A percentile compares a stretch with the other conserved stretches of the same genome.
These are phyloP conservation scores for Penicillium canariense DNA, from an alignment of 495 filamentous ascomycete species.

Conservation along the genomic window DNA sequence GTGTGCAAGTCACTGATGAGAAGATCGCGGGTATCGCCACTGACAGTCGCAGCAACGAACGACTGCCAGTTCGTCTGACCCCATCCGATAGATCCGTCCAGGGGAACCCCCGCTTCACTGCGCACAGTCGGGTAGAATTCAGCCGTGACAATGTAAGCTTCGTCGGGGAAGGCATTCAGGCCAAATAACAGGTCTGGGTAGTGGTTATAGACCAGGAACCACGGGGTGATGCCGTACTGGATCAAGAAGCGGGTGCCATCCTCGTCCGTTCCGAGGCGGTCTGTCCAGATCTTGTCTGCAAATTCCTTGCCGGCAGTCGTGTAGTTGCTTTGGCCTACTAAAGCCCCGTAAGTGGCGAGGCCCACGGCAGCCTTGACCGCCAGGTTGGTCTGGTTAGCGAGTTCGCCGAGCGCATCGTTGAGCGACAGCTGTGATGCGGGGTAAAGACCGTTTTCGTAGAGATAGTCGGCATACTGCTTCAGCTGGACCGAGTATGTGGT, in stretches of 20 bases:
- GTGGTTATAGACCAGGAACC: conserved; percentile 39
- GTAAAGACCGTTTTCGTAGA: conserved; percentile 43
- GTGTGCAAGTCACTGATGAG: conserved; percentile 37
- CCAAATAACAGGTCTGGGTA: conserved; percentile 39
- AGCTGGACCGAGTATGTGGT: conserved; percentile 29
- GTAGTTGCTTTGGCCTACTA: conserved; percentile 36
- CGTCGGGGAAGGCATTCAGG: conserved; percentile 35
- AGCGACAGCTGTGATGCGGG: conserved; percentile 45
- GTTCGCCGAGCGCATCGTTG: conserved; percentile 45
- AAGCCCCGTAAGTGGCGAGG: conserved; percentile 38
- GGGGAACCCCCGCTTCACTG: conserved; percentile 31
- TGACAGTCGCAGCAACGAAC: conserved; percentile 29
- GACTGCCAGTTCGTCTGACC: conserved; percentile 43
- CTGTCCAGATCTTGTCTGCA: conserved; percentile 40
- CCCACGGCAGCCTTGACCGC: conserved; percentile 52
- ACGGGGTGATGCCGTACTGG: conserved; percentile 32
- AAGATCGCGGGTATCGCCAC: conserved; percentile 16
- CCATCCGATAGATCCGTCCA: conserved; percentile 32
- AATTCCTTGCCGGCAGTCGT: conserved; percentile 30
- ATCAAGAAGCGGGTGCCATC: conserved; percentile 40
- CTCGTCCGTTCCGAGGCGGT: conserved; percentile 33
- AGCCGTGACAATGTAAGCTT: conserved; percentile 33
- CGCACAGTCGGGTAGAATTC: conserved; percentile 32
- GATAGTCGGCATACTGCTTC: conserved; percentile 45
- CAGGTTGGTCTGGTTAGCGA: conserved; percentile 50